phyloP scores from a whole-genome alignment of 2,329 filamentous ascomycete species.

The Diplodia intermedia region DNA sequence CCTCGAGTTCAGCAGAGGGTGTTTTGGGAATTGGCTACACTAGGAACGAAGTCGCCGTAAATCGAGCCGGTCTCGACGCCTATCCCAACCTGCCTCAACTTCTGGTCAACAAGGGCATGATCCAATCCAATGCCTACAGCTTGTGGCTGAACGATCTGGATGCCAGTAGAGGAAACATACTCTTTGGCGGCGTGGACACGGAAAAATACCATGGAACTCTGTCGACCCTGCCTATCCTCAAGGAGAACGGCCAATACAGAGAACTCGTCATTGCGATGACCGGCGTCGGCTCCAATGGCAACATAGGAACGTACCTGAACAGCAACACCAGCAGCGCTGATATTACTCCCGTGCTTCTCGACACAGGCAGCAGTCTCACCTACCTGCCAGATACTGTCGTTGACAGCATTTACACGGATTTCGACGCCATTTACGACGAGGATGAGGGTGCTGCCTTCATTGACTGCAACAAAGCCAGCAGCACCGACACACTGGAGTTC shows the following conservation, averaged over 20 bases:
- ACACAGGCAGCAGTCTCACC: conserved; percentile 76
- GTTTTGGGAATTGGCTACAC: conserved; percentile 87
- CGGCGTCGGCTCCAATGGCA: conserved; percentile 50
- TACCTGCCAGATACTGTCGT: conserved; percentile 71
- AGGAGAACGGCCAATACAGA: conserved; percentile 58
- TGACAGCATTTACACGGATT: conserved; percentile 49
- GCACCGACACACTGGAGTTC: conserved; percentile 61
- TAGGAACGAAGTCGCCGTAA: conserved; percentile 77
- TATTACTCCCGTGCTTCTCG: conserved; percentile 67
- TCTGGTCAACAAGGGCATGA: conserved; percentile 67
- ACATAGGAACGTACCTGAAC: conserved; percentile 37
- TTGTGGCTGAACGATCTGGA: conserved; percentile 68
- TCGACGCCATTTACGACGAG: conserved; percentile 52
- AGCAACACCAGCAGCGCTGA: conserved; percentile 53
- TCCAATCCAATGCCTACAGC: conserved; percentile 70
- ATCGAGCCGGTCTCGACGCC: conserved; percentile 57
- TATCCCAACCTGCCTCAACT: conserved; percentile 70
- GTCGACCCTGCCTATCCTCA: conserved; percentile 65
- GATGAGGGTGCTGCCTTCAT: conserved; percentile 57
- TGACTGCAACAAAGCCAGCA: conserved; percentile 60
- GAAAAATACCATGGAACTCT: conserved; percentile 73
- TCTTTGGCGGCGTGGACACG: conserved; percentile 83
- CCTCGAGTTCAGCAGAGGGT: conserved; percentile 65
- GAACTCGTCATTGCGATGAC: conserved; percentile 61
- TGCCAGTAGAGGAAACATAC: conserved; percentile 71